A percentile compares a stretch with the other conserved stretches of the same genome.
Evolutionary conservation across 139 green algal genomes (phyloP).

Genomic region (Tetraselmis chui): DNA sequence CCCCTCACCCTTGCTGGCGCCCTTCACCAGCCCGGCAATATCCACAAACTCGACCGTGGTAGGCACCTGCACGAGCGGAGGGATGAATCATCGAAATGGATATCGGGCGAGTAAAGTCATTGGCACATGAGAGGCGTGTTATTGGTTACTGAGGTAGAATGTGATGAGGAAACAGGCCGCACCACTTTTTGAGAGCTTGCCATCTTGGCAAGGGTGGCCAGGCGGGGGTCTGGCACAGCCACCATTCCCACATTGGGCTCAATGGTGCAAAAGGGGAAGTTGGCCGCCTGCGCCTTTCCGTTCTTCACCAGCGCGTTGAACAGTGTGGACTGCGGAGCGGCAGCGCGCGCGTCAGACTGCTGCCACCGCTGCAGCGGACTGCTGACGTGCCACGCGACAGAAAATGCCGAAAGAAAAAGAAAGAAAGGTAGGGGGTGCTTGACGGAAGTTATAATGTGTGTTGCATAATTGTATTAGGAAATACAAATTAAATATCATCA

Average conservation of each 20-base stretch:
- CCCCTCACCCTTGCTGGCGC: slow-evolving; percentile 81
- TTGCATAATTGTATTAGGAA: no score
- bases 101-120: background rate
- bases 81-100: background rate
- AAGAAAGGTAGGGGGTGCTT: background rate
- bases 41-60: slow-evolving; percentile 96
- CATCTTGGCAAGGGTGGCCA: slow-evolving; percentile 40
- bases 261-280: slow-evolving; percentile 99
- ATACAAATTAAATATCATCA: no score
- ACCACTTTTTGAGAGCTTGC: slow-evolving; percentile 57
- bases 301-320: slow-evolving; percentile 97
- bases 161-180: slow-evolving; percentile 20
- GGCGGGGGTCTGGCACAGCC: slow-evolving; percentile 44
- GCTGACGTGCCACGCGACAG: no score
- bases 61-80: slow-evolving; percentile 45
- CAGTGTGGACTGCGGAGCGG: slow-evolving; percentile 75
- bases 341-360: no score
- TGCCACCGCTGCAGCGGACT: no score
- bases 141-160: no score
- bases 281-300: slow-evolving; percentile 84
- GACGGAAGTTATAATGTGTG: no score
- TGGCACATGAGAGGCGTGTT: background rate
- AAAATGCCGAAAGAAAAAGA: background rate
- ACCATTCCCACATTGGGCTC: slow-evolving; percentile 81
- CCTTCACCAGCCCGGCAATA: slow-evolving; percentile 92